A percentile compares a stretch with the other conserved stretches of the same genome.
Conservation (phyloP, 2,329 filamentous ascomycete genomes). For the Purpureocillium takamizusanense region DNA sequence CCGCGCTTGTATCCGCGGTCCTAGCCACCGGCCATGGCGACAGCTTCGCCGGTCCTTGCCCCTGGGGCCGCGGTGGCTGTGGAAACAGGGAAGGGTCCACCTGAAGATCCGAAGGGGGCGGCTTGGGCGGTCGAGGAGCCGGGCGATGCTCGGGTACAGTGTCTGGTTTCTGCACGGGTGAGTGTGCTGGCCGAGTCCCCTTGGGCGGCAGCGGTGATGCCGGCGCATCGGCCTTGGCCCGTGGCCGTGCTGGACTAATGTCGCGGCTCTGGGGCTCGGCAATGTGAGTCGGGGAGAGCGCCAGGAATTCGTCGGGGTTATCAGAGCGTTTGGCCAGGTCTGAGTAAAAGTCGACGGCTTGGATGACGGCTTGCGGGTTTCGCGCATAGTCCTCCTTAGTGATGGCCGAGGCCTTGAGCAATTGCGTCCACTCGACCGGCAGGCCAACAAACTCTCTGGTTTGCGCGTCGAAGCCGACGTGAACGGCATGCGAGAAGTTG, state of each 20-base stretch:
- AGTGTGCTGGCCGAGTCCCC: conserved; percentile 27
- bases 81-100: no score
- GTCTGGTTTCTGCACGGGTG: no score
- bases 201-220: conserved; percentile 56
- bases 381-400: conserved; percentile 98
- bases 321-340: conserved; percentile 70
- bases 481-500: conserved; percentile 94
- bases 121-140: no score
- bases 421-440: conserved; percentile 92
- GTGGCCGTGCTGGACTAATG: conserved; percentile 36
- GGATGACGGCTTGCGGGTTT: conserved; percentile 79
- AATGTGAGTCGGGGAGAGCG: conserved; percentile 49
- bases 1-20: conserved; percentile 73
- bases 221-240: conserved; percentile 51
- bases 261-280: background rate
- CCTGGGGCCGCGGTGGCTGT: no score
- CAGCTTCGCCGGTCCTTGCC: no score
- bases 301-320: conserved; percentile 59
- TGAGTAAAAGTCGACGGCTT: conserved; percentile 78
- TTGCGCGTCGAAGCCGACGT: conserved; percentile 93
- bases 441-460: conserved; percentile 92
- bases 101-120: no score
- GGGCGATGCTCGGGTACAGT: no score
- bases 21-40: conserved; percentile 44
- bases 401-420: conserved; percentile 91